Evolutionary conservation across 2,329 filamentous ascomycete species (phyloP), one percentile per base, ranked within the genome.

Genomic region (Mollisiaceae sp.): DNA sequence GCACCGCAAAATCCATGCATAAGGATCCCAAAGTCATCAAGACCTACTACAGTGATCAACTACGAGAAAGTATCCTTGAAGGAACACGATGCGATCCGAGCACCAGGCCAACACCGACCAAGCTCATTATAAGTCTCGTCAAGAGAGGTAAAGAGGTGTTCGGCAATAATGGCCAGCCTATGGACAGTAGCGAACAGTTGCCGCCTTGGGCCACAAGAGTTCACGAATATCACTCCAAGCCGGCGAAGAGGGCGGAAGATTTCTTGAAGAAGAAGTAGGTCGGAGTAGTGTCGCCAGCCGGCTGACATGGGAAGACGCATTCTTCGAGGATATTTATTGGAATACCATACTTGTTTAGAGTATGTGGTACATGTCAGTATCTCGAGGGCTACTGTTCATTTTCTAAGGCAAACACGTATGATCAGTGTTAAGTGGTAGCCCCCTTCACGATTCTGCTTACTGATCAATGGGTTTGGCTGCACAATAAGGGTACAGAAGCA

Each of bases 171-270:
- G 62, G 63, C 4, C 63, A 60, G 62, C 12, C 38, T 35, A 15
- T 45, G 18, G 36, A 55, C 45, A 11, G 62, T 1, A 39, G 41
- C 4, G 56, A 64, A n/a, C 35, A 56, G 24, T 54, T 73, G 54
- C 70, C 71, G 4, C 52, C 45, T 5, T 73, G 71, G 71, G 66
- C 67, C 24, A 70, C 70, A 2, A 67, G 59, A 24, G 61, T 65
- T 2, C 71, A 73, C 63, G 67, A 72, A 24, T 73, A 71, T 39
- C 67, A 70, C 54, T 35, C 67, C 32, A 59, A 39, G 15, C 38
- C n/a, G 20, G 39, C 54, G 50, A 54, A 35, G 50, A 54, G 12
- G 50, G 12, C 15, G 50, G 27, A 54, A 12, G n/a, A 24, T 11
- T 22, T 24, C 18, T 22, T 22, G 18, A 20, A n/a, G 4, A 18